These are phyloP conservation scores for Aspergillus candidus DNA, from an alignment of 2,329 filamentous ascomycete genomes.

Conservation along the genomic window DNA sequence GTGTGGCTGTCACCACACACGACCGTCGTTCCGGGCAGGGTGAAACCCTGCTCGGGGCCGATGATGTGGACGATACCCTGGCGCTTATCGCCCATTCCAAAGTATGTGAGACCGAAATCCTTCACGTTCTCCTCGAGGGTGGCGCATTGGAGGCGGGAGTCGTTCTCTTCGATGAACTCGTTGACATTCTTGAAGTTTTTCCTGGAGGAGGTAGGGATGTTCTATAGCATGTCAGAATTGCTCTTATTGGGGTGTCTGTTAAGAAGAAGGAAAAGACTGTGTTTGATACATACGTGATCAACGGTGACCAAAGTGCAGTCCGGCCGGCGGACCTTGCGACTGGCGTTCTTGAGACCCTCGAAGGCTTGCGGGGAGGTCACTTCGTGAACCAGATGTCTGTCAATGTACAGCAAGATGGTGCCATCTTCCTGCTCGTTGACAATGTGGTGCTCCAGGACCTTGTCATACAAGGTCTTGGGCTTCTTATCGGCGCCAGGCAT, in stretches of 20 bases:
- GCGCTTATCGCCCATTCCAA: constrained; percentile 90
- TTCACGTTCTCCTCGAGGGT: constrained; percentile 97
- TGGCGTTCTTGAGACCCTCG: constrained; percentile 86
- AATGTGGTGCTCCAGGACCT: constrained; percentile 90
- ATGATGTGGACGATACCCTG: constrained; percentile 99
- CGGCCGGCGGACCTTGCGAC: constrained; percentile 79
- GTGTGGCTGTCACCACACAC: constrained; percentile 98
- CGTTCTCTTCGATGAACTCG: constrained; percentile 89
- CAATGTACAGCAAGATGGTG: constrained; percentile 88
- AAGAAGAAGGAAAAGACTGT: constrained; percentile 4
- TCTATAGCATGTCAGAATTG: constrained; percentile 47
- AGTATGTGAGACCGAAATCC: constrained; percentile 94
- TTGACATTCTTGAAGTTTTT: constrained; percentile 92
- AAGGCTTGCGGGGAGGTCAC: constrained; percentile 99
- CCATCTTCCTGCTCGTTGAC: constrained; percentile 94
- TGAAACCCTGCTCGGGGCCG: constrained; percentile 97
- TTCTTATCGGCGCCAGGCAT: constrained; percentile 71
- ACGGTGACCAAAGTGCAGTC: constrained; percentile 96
- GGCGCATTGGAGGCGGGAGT: constrained; percentile 87
- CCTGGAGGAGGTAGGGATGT: constrained; percentile 84
- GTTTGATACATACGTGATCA: constrained; percentile 68
- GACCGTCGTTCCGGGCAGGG: constrained; percentile 89
- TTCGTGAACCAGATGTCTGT: constrained; percentile 95
- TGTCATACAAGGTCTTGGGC: constrained; percentile 90
- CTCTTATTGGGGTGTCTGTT: constrained; percentile 5